Percentiles rank a stretch among this genome's conserved stretches.
Conservation (phyloP, 208 protist genomes). For the Leishmania turanica region DNA sequence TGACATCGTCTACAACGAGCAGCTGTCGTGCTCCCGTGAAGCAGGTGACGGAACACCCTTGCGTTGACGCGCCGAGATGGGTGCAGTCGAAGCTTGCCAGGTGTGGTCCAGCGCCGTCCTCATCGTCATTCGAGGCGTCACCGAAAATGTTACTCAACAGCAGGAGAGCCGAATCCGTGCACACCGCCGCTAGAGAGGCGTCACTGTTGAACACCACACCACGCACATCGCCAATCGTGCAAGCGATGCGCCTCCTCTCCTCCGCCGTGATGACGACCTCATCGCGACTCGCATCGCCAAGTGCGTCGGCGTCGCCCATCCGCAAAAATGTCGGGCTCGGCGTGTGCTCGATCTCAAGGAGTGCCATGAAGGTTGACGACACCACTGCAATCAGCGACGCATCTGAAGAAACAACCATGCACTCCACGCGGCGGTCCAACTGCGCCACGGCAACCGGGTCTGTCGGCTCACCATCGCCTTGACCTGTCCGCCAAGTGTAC, state of each 20-base stretch:
- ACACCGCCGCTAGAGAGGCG: slow-evolving; percentile 7
- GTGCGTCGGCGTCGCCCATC: not conserved
- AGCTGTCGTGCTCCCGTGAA: slow-evolving; percentile 19
- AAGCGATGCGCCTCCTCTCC: slow-evolving; percentile 11
- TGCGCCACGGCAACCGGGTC: slow-evolving; percentile 19
- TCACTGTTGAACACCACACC: slow-evolving; percentile 16
- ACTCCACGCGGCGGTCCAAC: slow-evolving; percentile 17
- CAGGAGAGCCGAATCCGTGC: slow-evolving; percentile 8
- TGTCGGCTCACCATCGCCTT: slow-evolving; percentile 2
- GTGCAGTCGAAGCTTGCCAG: slow-evolving; percentile 7
- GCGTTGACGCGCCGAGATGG: slow-evolving; percentile 19
- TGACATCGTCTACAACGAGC: slow-evolving; percentile 26
- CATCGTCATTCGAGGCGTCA: not conserved
- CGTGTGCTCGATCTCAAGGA: not conserved
- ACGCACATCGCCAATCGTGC: slow-evolving; percentile 7
- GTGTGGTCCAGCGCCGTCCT: not conserved
- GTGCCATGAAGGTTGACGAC: slow-evolving; percentile 1
- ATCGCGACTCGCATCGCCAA: not conserved
- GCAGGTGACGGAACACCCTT: slow-evolving; percentile 16
- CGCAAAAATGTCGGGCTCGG: slow-evolving; percentile 13
- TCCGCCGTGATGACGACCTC: slow-evolving; percentile 7
- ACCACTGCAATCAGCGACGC: slow-evolving; percentile 2
- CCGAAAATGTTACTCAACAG: slow-evolving; percentile 2
- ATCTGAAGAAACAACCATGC: slow-evolving; percentile 12
- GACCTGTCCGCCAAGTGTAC: slow-evolving; percentile 21